A percentile compares a stretch with the other conserved stretches of the same genome.
Evolutionary conservation across 805 yeast genomes (phyloP).

Genomic region (Spathaspora hagerdaliae): DNA sequence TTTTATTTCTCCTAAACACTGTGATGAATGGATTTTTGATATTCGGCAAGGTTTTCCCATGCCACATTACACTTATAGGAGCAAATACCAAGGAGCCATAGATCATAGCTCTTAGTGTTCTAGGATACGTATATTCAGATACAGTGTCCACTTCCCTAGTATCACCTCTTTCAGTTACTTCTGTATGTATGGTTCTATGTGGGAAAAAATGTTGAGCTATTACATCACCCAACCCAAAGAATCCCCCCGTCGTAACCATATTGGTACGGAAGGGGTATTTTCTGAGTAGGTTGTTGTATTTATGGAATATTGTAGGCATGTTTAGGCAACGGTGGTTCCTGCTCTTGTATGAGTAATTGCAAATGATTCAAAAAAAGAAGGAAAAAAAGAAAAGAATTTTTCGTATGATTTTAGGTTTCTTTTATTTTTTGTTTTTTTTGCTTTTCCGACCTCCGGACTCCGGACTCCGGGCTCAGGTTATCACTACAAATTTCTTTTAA

Average conservation of each 20-base stretch:
- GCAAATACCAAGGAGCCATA: conserved; percentile 38
- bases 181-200: conserved; percentile 16
- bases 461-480: no score
- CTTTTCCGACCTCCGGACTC: no score
- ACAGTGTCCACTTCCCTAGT: conserved; percentile 11
- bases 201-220: conserved; percentile 40
- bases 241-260: conserved; percentile 48
- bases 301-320: conserved; percentile 14
- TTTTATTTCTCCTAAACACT: background rate
- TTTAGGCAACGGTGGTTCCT: background rate
- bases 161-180: background rate
- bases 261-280: conserved; percentile 51
- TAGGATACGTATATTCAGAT: conserved; percentile 19
- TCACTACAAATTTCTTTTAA: no score
- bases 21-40: conserved; percentile 31
- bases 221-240: conserved; percentile 40
- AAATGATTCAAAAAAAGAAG: background rate
- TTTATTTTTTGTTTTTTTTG: background rate
- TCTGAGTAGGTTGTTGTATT: conserved; percentile 26
- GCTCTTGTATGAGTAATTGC: no score
- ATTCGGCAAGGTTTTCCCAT: conserved; percentile 31
- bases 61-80: conserved; percentile 38
- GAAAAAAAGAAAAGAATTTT: background rate
- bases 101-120: conserved; percentile 33
- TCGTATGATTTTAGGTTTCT: no score